A percentile compares a stretch with the other conserved stretches of the same genome.
Conservation (phyloP, 1,284 basidiomycete species). For the Moesziomyces sp. region DNA sequence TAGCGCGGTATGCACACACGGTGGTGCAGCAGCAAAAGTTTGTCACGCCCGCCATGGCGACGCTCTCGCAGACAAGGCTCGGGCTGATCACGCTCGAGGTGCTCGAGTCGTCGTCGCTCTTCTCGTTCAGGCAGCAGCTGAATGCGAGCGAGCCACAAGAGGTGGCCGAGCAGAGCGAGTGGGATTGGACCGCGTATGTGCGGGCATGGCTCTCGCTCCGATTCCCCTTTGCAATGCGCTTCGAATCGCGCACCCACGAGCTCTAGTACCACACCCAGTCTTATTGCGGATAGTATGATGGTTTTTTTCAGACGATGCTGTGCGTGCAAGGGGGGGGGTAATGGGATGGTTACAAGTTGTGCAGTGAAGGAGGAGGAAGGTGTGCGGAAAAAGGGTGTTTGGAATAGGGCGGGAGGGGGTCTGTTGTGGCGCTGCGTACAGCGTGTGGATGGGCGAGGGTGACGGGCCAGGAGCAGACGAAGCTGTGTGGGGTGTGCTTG, state of each 20-base stretch:
- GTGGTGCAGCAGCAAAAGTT: conserved; percentile 8
- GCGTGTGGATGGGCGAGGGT: conserved; percentile 10
- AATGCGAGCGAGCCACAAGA: neutral
- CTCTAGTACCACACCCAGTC: neutral
- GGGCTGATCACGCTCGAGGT: conserved; percentile 11
- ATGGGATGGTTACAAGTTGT: no score
- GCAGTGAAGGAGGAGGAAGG: neutral
- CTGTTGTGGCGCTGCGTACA: neutral
- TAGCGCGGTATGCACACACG: conserved; percentile 23
- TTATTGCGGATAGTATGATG: no score
- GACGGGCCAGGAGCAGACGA: conserved; percentile 2
- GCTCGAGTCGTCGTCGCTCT: conserved; percentile 10
- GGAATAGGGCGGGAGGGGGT: conserved; percentile 5
- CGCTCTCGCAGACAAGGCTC: conserved; percentile 2
- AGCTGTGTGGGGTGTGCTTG: neutral
- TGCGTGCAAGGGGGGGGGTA: no score
- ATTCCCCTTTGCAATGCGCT: conserved; percentile 24
- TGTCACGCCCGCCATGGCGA: conserved; percentile 8
- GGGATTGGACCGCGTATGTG: conserved; percentile 18
- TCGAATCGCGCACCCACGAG: conserved; percentile 12
- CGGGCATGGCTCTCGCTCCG: conserved; percentile 23
- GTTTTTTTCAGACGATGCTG: no score
- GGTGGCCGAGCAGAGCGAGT: neutral
- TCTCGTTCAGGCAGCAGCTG: conserved; percentile 19
- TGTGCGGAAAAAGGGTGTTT: neutral